Evolutionary conservation across 2,329 filamentous ascomycete species (phyloP), one percentile per base, ranked within the genome.

Genomic region (Berkeleyomyces basicola): DNA sequence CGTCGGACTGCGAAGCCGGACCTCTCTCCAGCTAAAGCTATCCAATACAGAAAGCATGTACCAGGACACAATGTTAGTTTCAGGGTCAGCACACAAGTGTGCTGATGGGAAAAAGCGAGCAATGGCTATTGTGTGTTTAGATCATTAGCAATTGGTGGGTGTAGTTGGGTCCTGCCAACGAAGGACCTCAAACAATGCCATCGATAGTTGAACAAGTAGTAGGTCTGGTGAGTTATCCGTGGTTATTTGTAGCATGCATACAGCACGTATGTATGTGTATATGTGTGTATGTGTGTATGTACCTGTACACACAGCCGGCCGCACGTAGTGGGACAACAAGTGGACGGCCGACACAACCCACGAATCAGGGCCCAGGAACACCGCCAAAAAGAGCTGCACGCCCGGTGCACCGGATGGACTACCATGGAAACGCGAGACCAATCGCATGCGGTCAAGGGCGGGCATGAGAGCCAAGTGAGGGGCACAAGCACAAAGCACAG

Each of bases 1-100:
- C 42, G 47, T 64, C 58, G 57, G 57, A 61, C 55, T 64, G 63
- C 63, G 63, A 64, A 61, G 63, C 60, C 63, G 53, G 63, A 61
- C 63, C 58, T 47, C 36, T 49, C 58, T 47, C 36, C 47, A 59
- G 55, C 44, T 64, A 36, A 33, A 47, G 53, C 37, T 61, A 37
- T 36, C 46, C 14, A 44, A 46, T 40, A 59, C 23, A 36, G 23
- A 3, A 43, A 3, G 10, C n/a, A 43, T 23, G n/a, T 49, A 49
- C 23, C 33, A 14, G 46, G 10, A 23, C 16, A 23, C 23, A 53
- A 31, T 23, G 23, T 23, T 23, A 23, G 23, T 23, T 23, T 23
- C 23, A 23, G 23, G 23, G 23, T 23, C 23, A 23, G 40, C 10
- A 42, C 40, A 11, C 31, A 9, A 31, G 23, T 53, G 36, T 23